Conservation (phyloP, 2,329 filamentous ascomycete species). For the Calonectria fujianensis region DNA sequence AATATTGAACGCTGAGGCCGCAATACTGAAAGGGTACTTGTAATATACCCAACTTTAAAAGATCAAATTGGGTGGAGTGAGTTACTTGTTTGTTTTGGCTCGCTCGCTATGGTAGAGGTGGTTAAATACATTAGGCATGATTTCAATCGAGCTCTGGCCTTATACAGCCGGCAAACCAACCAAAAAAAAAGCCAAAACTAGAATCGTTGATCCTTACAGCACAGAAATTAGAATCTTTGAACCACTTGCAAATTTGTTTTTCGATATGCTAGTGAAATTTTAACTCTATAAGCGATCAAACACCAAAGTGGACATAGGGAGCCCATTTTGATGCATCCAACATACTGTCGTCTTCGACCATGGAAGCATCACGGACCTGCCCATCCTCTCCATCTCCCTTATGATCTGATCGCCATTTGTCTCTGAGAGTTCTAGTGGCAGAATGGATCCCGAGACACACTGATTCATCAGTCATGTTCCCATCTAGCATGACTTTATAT, state of each 20-base stretch:
- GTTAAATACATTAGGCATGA: background rate
- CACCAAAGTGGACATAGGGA: background rate
- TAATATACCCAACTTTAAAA: conserved; percentile 61
- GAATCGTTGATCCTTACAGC: background rate
- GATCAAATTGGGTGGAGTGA: background rate
- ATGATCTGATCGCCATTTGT: background rate
- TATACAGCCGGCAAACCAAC: background rate
- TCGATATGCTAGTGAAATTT: background rate
- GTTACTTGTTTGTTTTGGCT: background rate
- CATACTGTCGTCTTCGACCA: background rate
- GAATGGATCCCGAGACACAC: conserved; percentile 23
- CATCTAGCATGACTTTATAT: conserved; percentile 8
- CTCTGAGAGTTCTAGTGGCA: background rate
- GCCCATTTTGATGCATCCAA: background rate
- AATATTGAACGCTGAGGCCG: conserved; percentile 94
- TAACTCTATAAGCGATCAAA: background rate
- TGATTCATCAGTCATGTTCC: conserved; percentile 15
- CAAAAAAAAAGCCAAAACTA: background rate
- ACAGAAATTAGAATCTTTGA: background rate
- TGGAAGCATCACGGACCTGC: fast-evolving
- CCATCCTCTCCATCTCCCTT: background rate
- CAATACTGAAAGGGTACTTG: conserved; percentile 90
- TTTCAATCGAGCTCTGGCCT: background rate
- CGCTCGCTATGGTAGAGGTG: background rate
- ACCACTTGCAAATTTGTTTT: background rate